A percentile compares a stretch with the other conserved stretches of the same genome.
phyloP scores from a whole-genome alignment of 257 asterid species.

The Cinchona pubescens region DNA sequence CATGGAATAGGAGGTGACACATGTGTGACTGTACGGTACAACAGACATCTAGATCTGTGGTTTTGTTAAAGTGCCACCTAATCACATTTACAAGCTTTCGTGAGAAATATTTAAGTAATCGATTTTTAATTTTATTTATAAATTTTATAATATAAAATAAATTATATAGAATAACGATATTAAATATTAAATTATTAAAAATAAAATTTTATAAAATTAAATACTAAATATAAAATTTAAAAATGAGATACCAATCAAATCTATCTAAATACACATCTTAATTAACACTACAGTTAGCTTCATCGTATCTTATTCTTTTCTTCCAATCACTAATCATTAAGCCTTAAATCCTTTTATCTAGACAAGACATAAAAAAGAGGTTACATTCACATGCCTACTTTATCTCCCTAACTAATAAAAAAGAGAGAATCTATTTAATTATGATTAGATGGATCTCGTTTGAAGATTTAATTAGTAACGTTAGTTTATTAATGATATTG shows the following conservation, averaged over 20 bases:
- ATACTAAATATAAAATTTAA: too few relatives aligned
- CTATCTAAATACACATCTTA: too few relatives aligned
- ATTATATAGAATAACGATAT: too few relatives aligned
- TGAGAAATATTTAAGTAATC: too few relatives aligned
- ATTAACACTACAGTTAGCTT: constrained; percentile 4
- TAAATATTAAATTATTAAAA: too few relatives aligned
- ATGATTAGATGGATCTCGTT: not conserved
- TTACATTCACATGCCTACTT: not conserved
- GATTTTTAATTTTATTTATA: too few relatives aligned
- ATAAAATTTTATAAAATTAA: too few relatives aligned
- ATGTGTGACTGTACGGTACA: not conserved
- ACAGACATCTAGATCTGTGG: not conserved
- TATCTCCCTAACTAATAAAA: not conserved
- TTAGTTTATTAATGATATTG: not conserved
- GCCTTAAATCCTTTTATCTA: not conserved
- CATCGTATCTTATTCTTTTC: not conserved
- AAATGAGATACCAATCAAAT: too few relatives aligned
- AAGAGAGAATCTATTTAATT: not conserved
- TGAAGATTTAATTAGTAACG: not conserved
- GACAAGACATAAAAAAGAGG: not conserved
- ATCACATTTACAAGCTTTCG: not conserved
- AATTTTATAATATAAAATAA: too few relatives aligned
- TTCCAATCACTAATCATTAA: not conserved
- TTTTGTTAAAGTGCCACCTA: not conserved
- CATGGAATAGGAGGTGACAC: not conserved